phyloP scores from a whole-genome alignment of 1,284 basidiomycete species.

The Rhodotorula sp. region DNA sequence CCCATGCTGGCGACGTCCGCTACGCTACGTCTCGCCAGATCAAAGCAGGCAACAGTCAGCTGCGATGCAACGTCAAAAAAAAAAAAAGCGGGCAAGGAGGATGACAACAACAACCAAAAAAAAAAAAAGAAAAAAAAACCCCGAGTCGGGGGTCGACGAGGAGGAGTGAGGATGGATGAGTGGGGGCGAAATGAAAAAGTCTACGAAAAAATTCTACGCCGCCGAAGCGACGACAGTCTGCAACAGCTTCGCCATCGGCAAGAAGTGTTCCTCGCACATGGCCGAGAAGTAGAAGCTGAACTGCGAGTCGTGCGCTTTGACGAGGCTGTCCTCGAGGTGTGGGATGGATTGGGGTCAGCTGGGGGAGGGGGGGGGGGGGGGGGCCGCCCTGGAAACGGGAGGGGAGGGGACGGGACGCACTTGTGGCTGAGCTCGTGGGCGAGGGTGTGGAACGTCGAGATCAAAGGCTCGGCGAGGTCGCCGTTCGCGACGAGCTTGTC shows the following conservation, averaged over 20 bases:
- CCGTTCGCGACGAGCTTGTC: constrained; percentile 65
- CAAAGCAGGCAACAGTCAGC: no score
- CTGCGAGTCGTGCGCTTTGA: constrained; percentile 52
- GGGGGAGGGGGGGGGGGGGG: neutral
- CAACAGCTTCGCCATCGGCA: constrained; percentile 45
- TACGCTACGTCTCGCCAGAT: no score
- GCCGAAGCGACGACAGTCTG: neutral
- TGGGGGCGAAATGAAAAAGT: no score
- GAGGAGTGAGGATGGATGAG: no score
- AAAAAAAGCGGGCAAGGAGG: no score
- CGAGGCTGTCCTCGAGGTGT: constrained; percentile 50
- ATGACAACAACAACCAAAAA: no score
- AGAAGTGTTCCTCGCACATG: constrained; percentile 68
- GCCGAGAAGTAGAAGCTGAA: constrained; percentile 93
- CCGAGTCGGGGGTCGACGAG: no score
- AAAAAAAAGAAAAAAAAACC: no score
- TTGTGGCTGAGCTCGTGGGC: constrained; percentile 69
- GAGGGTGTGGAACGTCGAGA: constrained; percentile 83
- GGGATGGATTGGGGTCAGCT: constrained; percentile 48
- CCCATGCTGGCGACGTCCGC: no score
- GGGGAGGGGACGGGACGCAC: neutral
- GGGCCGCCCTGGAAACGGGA: no score
- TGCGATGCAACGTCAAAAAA: no score
- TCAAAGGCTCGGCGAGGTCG: constrained; percentile 64
- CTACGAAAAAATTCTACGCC: neutral